Evolutionary conservation across 176 grass and related monocot genomes (phyloP).

Genomic region (Eleusine coracana): DNA sequence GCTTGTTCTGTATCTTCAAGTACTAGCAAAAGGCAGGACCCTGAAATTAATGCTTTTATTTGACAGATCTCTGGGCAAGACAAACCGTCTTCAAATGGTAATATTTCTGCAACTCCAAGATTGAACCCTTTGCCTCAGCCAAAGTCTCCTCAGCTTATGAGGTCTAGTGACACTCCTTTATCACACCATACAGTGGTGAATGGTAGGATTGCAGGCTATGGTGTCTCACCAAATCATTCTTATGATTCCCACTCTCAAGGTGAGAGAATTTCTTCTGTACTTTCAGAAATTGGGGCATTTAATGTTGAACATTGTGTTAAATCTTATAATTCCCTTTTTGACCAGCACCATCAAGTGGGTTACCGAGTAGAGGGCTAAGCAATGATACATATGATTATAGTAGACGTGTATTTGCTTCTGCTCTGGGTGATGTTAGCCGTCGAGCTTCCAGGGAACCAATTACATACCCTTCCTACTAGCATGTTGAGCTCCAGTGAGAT

Average conservation of each 20-base stretch:
- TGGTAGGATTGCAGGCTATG: constrained; percentile 49
- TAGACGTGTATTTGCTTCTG: constrained; percentile 74
- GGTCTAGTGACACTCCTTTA: constrained; percentile 44
- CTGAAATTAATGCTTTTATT: constrained; percentile 37
- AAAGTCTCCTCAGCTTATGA: constrained; percentile 44
- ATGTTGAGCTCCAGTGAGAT: constrained; percentile 24
- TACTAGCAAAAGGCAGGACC: neutral
- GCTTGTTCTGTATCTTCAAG: neutral
- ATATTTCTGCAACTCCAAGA: constrained; percentile 56
- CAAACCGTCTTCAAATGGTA: constrained; percentile 60
- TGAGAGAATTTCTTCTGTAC: constrained; percentile 31
- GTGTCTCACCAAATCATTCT: constrained; percentile 46
- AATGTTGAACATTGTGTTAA: constrained; percentile 35
- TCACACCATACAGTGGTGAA: constrained; percentile 46
- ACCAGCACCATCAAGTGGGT: constrained; percentile 64
- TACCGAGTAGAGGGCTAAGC: constrained; percentile 53
- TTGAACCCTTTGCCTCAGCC: constrained; percentile 51
- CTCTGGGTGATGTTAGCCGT: constrained; percentile 66
- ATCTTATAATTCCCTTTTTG: constrained; percentile 43
- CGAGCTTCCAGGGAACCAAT: constrained; percentile 47
- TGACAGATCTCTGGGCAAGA: constrained; percentile 94
- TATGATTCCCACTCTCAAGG: constrained; percentile 48
- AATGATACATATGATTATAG: constrained; percentile 74
- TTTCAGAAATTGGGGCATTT: constrained; percentile 16
- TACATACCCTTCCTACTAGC: constrained; percentile 64